Conservation (phyloP, 1,139 yeast genomes). For the Eremothecium gossypii region DNA sequence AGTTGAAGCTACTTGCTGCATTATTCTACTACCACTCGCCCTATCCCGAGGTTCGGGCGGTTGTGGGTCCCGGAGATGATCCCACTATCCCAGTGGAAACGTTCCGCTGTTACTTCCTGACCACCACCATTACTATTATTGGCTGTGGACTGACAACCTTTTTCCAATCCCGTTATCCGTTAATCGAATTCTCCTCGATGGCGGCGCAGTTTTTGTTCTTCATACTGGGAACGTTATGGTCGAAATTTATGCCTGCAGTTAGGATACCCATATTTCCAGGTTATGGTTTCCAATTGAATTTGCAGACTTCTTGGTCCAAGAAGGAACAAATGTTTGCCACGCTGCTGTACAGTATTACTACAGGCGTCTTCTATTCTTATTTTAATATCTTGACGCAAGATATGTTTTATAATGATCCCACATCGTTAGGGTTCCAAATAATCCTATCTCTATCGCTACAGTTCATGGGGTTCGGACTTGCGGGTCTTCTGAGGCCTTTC, state of each 20-base stretch:
- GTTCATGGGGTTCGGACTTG: slow-evolving; percentile 54
- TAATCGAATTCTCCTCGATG: slow-evolving; percentile 37
- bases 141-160: slow-evolving; percentile 52
- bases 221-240: slow-evolving; percentile 43
- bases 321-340: slow-evolving; percentile 65
- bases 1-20: slow-evolving; percentile 36
- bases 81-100: slow-evolving; percentile 44
- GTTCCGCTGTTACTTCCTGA: slow-evolving; percentile 46
- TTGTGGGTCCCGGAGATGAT: slow-evolving; percentile 46
- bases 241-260: slow-evolving; percentile 36
- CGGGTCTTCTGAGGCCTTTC: slow-evolving; percentile 50
- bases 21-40: slow-evolving; percentile 48
- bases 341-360: slow-evolving; percentile 36
- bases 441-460: slow-evolving; percentile 45
- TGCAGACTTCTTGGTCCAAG: slow-evolving; percentile 53
- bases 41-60: slow-evolving; percentile 56
- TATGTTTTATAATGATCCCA: slow-evolving; percentile 35
- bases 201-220: slow-evolving; percentile 51
- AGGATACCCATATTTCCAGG: too few species aligned
- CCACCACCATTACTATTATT: slow-evolving; percentile 45
- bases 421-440: slow-evolving; percentile 42
- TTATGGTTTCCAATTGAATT: slow-evolving; percentile 21
- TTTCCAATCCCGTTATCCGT: slow-evolving; percentile 47
- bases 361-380: slow-evolving; percentile 36
- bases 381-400: slow-evolving; percentile 41